These are phyloP conservation scores for Grifola frondosa DNA, from an alignment of 1,284 basidiomycete genomes.

Conservation along the genomic window DNA sequence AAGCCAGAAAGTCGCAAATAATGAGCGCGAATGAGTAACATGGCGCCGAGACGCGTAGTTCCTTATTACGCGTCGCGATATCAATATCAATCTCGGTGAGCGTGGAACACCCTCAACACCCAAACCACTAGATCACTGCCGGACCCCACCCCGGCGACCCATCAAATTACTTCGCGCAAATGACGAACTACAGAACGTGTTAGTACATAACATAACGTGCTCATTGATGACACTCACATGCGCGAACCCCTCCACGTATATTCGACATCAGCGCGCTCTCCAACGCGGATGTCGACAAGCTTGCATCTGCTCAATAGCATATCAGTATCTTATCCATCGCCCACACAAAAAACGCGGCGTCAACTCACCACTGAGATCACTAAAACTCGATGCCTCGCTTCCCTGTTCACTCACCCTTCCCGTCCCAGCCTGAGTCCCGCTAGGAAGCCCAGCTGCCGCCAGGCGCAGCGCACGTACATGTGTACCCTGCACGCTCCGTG, in stretches of 20 bases:
- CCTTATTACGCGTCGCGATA: too few relatives aligned
- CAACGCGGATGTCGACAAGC: slow-evolving; percentile 68
- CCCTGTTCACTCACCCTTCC: slow-evolving; percentile 43
- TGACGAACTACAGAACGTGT: slow-evolving; percentile 12
- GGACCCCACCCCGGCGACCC: slow-evolving; percentile 13
- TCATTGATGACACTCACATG: slow-evolving; percentile 23
- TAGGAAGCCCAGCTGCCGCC: slow-evolving; percentile 40
- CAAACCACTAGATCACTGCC: too few relatives aligned
- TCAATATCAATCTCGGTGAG: too few relatives aligned
- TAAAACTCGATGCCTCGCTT: slow-evolving; percentile 77
- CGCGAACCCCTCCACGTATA: slow-evolving; percentile 29
- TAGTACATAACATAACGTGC: not conserved
- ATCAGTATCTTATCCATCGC: not conserved
- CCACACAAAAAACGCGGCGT: not conserved
- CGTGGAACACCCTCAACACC: too few relatives aligned
- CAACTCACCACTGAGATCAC: slow-evolving; percentile 73
- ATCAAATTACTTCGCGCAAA: slow-evolving; percentile 20
- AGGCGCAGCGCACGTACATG: slow-evolving; percentile 33
- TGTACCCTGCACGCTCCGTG: slow-evolving; percentile 47
- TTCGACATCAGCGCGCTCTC: slow-evolving; percentile 76
- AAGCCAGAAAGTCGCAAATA: not conserved
- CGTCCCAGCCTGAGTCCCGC: slow-evolving; percentile 31
- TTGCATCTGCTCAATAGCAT: slow-evolving; percentile 47
- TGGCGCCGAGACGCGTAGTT: not conserved
- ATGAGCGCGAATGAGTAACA: too few relatives aligned